Conservation (phyloP, 345 rosid genomes). For the Populus simonii region DNA sequence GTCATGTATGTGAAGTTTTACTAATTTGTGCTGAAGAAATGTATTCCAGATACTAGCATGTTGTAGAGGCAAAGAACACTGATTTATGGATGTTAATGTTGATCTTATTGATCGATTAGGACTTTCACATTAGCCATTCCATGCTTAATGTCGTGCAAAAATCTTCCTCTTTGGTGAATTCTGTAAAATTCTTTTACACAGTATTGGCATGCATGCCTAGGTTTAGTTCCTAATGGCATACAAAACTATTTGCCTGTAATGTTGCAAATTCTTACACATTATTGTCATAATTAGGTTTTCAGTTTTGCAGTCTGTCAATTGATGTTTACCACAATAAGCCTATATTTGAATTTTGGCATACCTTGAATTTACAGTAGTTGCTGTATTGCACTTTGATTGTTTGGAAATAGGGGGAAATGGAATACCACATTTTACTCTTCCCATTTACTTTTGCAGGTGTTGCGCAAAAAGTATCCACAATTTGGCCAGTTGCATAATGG, state of each 20-base stretch:
- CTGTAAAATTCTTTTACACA: no score
- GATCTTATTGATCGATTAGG: neutral
- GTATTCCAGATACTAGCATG: neutral
- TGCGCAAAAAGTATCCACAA: conserved; percentile 92
- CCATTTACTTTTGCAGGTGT: conserved; percentile 46
- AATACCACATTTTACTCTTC: neutral
- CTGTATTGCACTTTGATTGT: neutral
- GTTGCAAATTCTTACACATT: neutral
- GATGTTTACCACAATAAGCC: neutral
- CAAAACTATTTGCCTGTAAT: neutral
- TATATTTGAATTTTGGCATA: neutral
- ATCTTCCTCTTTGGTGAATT: no score
- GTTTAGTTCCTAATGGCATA: neutral
- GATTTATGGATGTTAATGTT: neutral
- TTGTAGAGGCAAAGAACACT: neutral
- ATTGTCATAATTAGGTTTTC: neutral
- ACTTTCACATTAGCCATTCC: neutral
- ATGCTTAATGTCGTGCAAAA: neutral
- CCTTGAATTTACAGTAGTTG: neutral
- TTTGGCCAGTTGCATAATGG: conserved; percentile 93
- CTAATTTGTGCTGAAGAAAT: neutral
- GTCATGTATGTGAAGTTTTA: neutral
- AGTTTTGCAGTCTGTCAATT: neutral
- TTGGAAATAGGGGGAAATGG: neutral
- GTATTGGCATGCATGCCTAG: neutral